Evolutionary conservation across 441 rosid genomes (phyloP).

Genomic region (Cnidoscolus chayamansa): DNA sequence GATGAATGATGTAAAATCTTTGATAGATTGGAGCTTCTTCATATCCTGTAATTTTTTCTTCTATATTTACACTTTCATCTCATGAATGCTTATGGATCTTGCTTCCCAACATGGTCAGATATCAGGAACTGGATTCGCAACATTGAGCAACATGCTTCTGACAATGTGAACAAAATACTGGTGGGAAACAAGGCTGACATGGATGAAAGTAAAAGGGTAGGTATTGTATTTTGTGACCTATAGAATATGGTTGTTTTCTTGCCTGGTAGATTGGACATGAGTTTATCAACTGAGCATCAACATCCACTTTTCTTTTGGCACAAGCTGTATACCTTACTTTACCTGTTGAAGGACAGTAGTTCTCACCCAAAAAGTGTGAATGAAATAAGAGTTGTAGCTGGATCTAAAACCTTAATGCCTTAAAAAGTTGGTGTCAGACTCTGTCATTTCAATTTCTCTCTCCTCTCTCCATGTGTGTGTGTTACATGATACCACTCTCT

Average conservation of each 20-base stretch:
- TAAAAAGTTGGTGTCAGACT: neutral
- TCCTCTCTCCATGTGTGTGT: neutral
- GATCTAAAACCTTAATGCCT: neutral
- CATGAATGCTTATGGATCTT: too few relatives aligned
- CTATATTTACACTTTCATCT: too few relatives aligned
- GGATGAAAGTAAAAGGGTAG: conserved; percentile 84
- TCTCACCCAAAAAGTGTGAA: too few relatives aligned
- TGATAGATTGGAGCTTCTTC: neutral
- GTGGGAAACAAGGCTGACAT: conserved; percentile 88
- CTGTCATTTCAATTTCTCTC: neutral
- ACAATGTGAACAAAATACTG: conserved; percentile 72
- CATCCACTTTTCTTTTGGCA: too few relatives aligned
- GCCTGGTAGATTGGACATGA: too few relatives aligned
- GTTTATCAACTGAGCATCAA: too few relatives aligned
- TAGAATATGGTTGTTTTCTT: too few relatives aligned
- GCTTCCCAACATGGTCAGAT: conserved; percentile 32
- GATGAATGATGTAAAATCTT: too few relatives aligned
- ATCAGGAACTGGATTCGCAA: conserved; percentile 79
- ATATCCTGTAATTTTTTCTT: neutral
- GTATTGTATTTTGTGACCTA: neutral
- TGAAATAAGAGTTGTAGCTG: conserved; percentile 5
- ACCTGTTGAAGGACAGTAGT: too few relatives aligned
- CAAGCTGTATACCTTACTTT: too few relatives aligned
- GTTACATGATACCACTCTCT: conserved; percentile 19
- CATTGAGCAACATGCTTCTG: conserved; percentile 46